Evolutionary conservation across 805 yeast species (phyloP).

Genomic region (Ogataea populi-albae): DNA sequence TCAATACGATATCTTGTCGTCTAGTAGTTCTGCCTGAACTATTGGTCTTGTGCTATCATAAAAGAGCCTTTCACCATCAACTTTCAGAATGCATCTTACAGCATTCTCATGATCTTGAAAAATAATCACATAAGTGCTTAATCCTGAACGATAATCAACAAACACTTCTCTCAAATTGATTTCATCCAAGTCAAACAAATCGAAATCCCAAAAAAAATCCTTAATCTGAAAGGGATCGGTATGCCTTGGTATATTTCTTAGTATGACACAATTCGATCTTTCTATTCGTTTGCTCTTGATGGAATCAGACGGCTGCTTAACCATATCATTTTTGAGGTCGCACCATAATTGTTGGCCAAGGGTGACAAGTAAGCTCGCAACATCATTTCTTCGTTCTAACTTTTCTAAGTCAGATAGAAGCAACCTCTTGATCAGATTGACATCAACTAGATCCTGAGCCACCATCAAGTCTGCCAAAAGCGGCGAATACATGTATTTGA

Average conservation of each 20-base stretch:
- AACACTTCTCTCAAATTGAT: slow-evolving; percentile 13
- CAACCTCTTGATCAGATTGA: slow-evolving; percentile 1
- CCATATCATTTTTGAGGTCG: slow-evolving; percentile 1
- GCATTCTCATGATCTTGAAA: slow-evolving; percentile 49
- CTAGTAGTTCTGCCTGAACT: slow-evolving; percentile 34
- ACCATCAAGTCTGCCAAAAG: slow-evolving; percentile 20
- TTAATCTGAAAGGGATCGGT: slow-evolving; percentile 36
- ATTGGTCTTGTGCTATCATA: slow-evolving; percentile 27
- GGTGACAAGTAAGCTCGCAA: slow-evolving; percentile 5
- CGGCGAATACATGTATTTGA: slow-evolving; percentile 20
- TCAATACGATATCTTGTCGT: slow-evolving; percentile 7
- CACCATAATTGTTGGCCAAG: slow-evolving; percentile 12
- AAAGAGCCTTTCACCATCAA: slow-evolving; percentile 44
- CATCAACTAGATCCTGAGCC: slow-evolving; percentile 5
- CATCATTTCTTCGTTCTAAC: slow-evolving; percentile 5
- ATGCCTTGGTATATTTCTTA: slow-evolving; percentile 47
- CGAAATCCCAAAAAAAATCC: slow-evolving; percentile 48
- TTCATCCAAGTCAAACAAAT: slow-evolving; percentile 33
- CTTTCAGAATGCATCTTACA: slow-evolving; percentile 46
- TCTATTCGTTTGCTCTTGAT: slow-evolving; percentile 11
- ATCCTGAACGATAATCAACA: slow-evolving; percentile 8
- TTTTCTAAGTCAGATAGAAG: slow-evolving; percentile 4
- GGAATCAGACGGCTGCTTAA: background rate
- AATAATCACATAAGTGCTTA: slow-evolving; percentile 36
- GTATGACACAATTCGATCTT: slow-evolving; percentile 36